Evolutionary conservation across 176 grass and related monocot genomes (phyloP), one percentile per base, ranked within the genome.

Genomic region (Oropetium thomaeum): DNA sequence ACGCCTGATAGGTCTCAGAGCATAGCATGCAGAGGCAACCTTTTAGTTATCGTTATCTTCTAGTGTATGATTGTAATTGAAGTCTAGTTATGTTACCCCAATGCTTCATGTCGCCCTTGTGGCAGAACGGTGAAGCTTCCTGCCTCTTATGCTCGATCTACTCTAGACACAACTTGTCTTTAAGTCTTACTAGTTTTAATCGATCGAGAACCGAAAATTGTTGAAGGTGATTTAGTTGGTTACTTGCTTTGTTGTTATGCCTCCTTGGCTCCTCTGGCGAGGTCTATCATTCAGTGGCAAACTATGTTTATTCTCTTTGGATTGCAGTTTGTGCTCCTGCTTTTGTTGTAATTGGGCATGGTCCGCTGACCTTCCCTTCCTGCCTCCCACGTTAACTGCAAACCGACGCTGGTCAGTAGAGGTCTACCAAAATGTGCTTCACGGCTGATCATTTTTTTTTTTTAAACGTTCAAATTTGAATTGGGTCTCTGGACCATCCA

Each of bases 61-160:
- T 71, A 14, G 41, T 26, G 48, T 49, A 49, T 79, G 22, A 74
- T 73, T 8, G 41, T 58, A 82, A 58, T 31, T 5, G 42, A 27
- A 44, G 7, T 3, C 65, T 64, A 16, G 17, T 14, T 28, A 10
- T 49, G 65, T 71, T 42, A 10, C 44, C 16, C 45, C 11, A 7
- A 16, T 43, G 3, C 58, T 73, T 58, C 49, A 30, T 47, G 11
- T 25, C 3, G 83, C 17, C 9, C 69, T 39, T 67, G 33, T 58
- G 47, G 67, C 48, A 53, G 28, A 71, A 42, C 32, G 9, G 13
- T 62, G 67, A 69, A 20, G 16, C 31, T 69, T 25, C 16, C 22
- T 68, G n/a, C 35, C 34, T 10, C 25, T 3, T 4, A 11, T 82
- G 14, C 28, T 49, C 13, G 7, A 0, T 70, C 11, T 7, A 20